A percentile compares a stretch with the other conserved stretches of the same genome.
These are phyloP conservation scores for Rhinocladiella similis DNA, from an alignment of 2,329 filamentous ascomycete genomes.

Conservation along the genomic window DNA sequence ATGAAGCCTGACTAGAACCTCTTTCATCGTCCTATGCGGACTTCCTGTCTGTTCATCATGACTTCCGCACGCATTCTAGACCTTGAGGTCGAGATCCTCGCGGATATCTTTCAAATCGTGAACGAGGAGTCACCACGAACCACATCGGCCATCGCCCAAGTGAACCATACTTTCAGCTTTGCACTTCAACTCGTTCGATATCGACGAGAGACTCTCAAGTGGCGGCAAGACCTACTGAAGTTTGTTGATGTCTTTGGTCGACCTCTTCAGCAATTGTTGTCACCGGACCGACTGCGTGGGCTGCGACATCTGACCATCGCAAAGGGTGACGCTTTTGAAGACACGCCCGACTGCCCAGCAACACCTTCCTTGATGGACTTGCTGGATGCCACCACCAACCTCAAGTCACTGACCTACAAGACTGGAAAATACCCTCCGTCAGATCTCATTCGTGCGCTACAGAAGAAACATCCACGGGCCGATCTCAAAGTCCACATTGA, in stretches of 20 bases:
- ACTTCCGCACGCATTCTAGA: slow-evolving; percentile 3
- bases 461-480: slow-evolving; percentile 17
- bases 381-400: slow-evolving; percentile 10
- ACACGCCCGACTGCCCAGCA: too few relatives aligned
- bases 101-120: slow-evolving; percentile 14
- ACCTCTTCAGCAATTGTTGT: slow-evolving; percentile 1
- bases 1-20: neutral
- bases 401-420: slow-evolving; percentile 20
- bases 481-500: slow-evolving; percentile 11
- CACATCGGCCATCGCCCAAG: slow-evolving; percentile 8
- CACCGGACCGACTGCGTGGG: slow-evolving; percentile 11
- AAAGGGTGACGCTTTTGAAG: neutral
- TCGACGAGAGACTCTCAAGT: slow-evolving; percentile 11
- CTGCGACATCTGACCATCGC: slow-evolving; percentile 18
- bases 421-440: neutral
- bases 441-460: slow-evolving; percentile 10
- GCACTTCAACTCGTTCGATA: slow-evolving; percentile 16
- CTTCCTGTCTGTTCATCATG: neutral
- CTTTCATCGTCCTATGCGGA: too few relatives aligned
- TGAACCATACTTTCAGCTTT: slow-evolving; percentile 17
- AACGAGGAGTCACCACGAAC: slow-evolving; percentile 17
- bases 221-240: neutral
- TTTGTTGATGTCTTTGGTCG: slow-evolving; percentile 1
- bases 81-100: slow-evolving; percentile 22
- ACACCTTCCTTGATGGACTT: slow-evolving; percentile 1